These are phyloP conservation scores for Trametes elegans DNA, from an alignment of 768 basidiomycete genomes.

Conservation along the genomic window DNA sequence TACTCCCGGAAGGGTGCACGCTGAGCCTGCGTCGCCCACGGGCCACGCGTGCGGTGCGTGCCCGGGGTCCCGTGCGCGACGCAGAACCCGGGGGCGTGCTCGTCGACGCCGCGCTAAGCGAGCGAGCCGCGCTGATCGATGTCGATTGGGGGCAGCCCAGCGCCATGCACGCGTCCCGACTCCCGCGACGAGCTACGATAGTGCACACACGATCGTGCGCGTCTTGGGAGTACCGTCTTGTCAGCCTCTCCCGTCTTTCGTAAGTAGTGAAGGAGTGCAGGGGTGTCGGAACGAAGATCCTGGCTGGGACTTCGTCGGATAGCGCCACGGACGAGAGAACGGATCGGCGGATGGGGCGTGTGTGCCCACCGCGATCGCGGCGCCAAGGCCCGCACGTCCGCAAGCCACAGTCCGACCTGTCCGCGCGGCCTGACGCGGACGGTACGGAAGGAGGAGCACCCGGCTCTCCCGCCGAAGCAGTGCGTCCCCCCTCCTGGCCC, in stretches of 20 bases:
- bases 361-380: neutral
- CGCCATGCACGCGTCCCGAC: neutral
- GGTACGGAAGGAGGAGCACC: no score
- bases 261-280: neutral
- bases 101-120: neutral
- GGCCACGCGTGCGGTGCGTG: neutral
- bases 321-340: conserved; percentile 1
- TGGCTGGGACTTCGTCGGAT: neutral
- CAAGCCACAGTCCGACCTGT: no score
- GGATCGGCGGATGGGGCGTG: neutral
- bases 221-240: neutral
- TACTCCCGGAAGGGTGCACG: neutral
- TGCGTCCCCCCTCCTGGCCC: neutral
- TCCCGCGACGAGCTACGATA: no score
- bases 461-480: no score
- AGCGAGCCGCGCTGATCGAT: neutral
- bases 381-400: neutral
- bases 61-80: neutral
- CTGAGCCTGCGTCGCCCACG: neutral
- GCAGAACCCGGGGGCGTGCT: neutral
- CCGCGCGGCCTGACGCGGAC: no score
- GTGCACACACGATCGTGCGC: no score
- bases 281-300: neutral
- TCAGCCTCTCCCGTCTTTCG: no score
- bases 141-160: neutral